Percentiles rank a stretch among this genome's conserved stretches.
Evolutionary conservation across 139 green algal genomes (phyloP).

Genomic region (Tetradesmus lagerheimii): DNA sequence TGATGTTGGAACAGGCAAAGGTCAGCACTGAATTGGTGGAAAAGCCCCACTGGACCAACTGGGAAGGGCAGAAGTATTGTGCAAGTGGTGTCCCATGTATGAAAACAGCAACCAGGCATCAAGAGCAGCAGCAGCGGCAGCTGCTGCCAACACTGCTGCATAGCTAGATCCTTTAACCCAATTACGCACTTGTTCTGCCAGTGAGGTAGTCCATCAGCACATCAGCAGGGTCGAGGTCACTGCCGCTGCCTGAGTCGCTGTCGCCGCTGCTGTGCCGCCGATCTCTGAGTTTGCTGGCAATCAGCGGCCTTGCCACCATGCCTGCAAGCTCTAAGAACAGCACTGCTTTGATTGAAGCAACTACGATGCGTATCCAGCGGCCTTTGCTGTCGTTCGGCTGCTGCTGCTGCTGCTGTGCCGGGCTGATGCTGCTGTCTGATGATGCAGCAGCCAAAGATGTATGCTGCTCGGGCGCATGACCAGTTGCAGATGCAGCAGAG

Average conservation of each 20-base stretch:
- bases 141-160: background rate
- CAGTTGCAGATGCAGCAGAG: too few species aligned
- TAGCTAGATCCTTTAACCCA: too few species aligned
- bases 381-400: background rate
- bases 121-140: background rate
- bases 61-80: too few species aligned
- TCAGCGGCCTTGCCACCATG: background rate
- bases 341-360: constrained; percentile 27
- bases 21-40: too few species aligned
- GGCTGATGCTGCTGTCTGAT: background rate
- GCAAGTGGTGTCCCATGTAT: too few species aligned
- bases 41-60: too few species aligned
- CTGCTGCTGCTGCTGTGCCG: background rate
- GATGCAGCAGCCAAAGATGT: background rate
- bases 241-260: constrained; percentile 3
- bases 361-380: background rate
- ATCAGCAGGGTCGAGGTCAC: constrained; percentile 35
- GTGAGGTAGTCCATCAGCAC: constrained; percentile 41
- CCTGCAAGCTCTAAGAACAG: constrained; percentile 15
- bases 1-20: too few species aligned
- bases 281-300: too few species aligned
- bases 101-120: background rate
- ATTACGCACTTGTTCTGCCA: background rate
- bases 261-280: background rate
- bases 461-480: background rate